A percentile compares a stretch with the other conserved stretches of the same genome.
Evolutionary conservation across 2,329 filamentous ascomycete genomes (phyloP).

Genomic region (Thelonectria discophora): DNA sequence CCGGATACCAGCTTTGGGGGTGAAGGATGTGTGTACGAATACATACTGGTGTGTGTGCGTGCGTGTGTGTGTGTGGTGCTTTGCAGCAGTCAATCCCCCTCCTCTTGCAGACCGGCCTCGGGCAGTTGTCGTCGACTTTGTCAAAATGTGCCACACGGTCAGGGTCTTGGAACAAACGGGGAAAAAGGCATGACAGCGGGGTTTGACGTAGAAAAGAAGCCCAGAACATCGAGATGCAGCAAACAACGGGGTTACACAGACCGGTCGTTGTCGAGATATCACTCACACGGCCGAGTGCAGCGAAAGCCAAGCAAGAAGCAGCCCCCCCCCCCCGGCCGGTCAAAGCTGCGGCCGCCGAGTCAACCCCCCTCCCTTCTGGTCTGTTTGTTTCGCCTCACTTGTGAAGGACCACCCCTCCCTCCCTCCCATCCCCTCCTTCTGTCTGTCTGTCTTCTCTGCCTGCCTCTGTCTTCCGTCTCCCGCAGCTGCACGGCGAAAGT

Average conservation of each 20-base stretch:
- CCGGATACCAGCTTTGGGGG: too few relatives aligned
- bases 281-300: not conserved
- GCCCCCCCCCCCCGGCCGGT: not conserved
- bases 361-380: too few relatives aligned
- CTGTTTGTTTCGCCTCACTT: too few relatives aligned
- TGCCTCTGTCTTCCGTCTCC: not conserved
- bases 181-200: not conserved
- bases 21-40: too few relatives aligned
- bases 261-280: not conserved
- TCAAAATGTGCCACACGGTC: conserved; percentile 2
- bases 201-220: conserved; percentile 18
- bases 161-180: not conserved
- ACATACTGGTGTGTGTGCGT: conserved; percentile 2
- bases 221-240: conserved; percentile 30
- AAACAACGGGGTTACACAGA: conserved; percentile 27
- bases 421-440: conserved; percentile 11
- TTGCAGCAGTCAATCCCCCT: too few relatives aligned
- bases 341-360: conserved; percentile 2
- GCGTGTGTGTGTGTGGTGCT: too few relatives aligned
- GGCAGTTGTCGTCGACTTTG: conserved; percentile 1
- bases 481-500: conserved; percentile 14
- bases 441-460: not conserved
- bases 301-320: too few relatives aligned
- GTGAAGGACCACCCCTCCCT: too few relatives aligned
- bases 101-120: too few relatives aligned